phyloP scores from a whole-genome alignment of 2,329 filamentous ascomycete species.

The Plectosphaerella plurivora region DNA sequence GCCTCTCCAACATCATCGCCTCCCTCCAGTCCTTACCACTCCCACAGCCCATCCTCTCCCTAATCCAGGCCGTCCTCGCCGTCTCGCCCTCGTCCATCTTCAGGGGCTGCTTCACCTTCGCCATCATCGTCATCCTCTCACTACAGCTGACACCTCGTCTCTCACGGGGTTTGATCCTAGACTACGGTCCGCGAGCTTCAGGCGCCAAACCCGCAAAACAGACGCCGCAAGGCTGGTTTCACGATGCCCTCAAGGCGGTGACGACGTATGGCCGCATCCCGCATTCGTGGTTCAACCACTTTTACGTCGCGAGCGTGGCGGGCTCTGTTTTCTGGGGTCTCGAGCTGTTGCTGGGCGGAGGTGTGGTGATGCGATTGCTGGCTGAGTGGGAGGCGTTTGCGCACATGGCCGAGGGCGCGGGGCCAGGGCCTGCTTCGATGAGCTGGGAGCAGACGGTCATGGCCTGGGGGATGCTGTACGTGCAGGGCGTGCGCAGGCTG shows the following conservation, averaged over 20 bases:
- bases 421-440: conserved; percentile 32
- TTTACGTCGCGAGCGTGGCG: conserved; percentile 70
- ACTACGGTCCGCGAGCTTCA: conserved; percentile 43
- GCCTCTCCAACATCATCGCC: not conserved
- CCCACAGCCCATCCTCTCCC: not conserved
- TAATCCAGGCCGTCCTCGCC: not conserved
- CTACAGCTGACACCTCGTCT: conserved; percentile 39
- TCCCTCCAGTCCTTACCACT: not conserved
- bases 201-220: conserved; percentile 2
- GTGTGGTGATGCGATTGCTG: conserved; percentile 46
- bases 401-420: conserved; percentile 1
- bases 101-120: conserved; percentile 36
- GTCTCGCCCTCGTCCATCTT: not conserved
- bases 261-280: conserved; percentile 58
- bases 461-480: conserved; percentile 67
- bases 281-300: conserved; percentile 85
- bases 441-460: conserved; percentile 57
- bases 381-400: conserved; percentile 28
- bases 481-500: conserved; percentile 72
- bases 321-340: conserved; percentile 71
- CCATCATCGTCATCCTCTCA: conserved; percentile 32
- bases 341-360: conserved; percentile 53
- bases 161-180: conserved; percentile 38
- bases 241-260: conserved; percentile 8
- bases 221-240: conserved; percentile 5